Conservation (phyloP, 371 early-diverging fungal genomes). For the Saksenaea vasiformis region DNA sequence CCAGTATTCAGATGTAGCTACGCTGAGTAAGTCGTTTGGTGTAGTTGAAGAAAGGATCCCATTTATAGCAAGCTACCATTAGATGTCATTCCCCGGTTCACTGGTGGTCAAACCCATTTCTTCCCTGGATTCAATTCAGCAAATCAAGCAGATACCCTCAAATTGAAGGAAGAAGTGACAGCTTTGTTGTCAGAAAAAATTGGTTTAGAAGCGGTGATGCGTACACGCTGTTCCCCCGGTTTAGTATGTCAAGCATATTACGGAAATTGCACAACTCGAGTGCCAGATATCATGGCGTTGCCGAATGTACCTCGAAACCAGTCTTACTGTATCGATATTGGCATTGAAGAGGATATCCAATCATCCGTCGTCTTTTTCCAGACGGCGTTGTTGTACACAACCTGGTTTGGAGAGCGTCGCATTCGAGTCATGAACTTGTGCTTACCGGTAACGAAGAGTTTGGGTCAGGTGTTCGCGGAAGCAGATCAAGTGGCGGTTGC, state of each 20-base stretch:
- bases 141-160: slow-evolving; percentile 64
- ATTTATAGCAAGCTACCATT: no score
- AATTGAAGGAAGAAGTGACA: slow-evolving; percentile 72
- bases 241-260: slow-evolving; percentile 75
- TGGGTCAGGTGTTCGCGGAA: slow-evolving; percentile 69
- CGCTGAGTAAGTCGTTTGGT: slow-evolving; percentile 60
- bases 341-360: slow-evolving; percentile 74
- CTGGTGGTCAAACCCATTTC: slow-evolving; percentile 86
- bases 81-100: slow-evolving; percentile 77
- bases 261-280: slow-evolving; percentile 86
- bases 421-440: slow-evolving; percentile 84
- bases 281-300: slow-evolving; percentile 81
- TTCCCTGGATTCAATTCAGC: slow-evolving; percentile 82
- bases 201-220: slow-evolving; percentile 87
- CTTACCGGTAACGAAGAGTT: slow-evolving; percentile 71
- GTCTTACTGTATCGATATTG: slow-evolving; percentile 79
- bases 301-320: slow-evolving; percentile 89
- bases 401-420: slow-evolving; percentile 71
- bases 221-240: slow-evolving; percentile 84
- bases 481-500: slow-evolving; percentile 76
- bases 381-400: slow-evolving; percentile 84
- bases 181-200: slow-evolving; percentile 68
- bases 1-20: slow-evolving; percentile 90
- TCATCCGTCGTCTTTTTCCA: slow-evolving; percentile 77
- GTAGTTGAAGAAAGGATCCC: neutral